Evolutionary conservation across 805 yeast genomes (phyloP).

Genomic region (Deakozyma indianensis): DNA sequence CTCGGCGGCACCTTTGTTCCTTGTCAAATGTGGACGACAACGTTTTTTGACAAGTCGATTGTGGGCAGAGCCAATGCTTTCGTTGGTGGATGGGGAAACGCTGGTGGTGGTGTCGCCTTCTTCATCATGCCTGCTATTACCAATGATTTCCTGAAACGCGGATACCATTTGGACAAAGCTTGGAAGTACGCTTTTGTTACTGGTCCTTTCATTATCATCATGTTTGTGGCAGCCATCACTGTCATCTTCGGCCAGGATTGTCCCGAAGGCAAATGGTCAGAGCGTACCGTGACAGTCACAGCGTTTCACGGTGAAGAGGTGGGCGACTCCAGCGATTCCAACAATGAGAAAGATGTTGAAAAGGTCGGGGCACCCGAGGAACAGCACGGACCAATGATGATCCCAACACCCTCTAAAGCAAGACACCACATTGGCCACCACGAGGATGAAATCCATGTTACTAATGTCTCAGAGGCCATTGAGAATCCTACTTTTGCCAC

Average conservation of each 20-base stretch:
- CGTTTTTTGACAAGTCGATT: slow-evolving; percentile 8
- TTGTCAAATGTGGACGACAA: slow-evolving; percentile 8
- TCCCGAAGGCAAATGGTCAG: slow-evolving; percentile 24
- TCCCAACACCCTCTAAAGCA: slow-evolving; percentile 9
- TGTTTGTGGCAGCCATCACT: slow-evolving; percentile 16
- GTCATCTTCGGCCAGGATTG: slow-evolving; percentile 21
- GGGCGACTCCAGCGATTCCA: not conserved
- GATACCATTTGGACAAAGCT: slow-evolving; percentile 5
- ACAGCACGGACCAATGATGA: not conserved
- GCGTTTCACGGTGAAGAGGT: slow-evolving; percentile 2
- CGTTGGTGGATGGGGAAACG: slow-evolving; percentile 11
- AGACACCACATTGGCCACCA: slow-evolving; percentile 16
- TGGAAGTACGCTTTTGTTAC: slow-evolving; percentile 10
- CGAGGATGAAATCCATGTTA: slow-evolving; percentile 4
- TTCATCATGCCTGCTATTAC: slow-evolving; percentile 9
- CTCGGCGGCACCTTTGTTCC: slow-evolving; percentile 16
- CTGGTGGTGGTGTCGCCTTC: slow-evolving; percentile 11
- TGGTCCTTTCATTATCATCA: slow-evolving; percentile 21
- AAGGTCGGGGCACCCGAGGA: not conserved
- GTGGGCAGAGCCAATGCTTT: slow-evolving; percentile 8
- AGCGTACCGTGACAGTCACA: slow-evolving; percentile 11
- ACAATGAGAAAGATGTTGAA: slow-evolving; percentile 2
- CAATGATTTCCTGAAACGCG: slow-evolving; percentile 3
- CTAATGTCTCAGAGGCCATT: slow-evolving; percentile 4
- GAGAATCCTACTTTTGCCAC: slow-evolving; percentile 5